Base-by-base conservation (phyloP, 176 grass and related monocot species). In the Leersia perrieri region DNA sequence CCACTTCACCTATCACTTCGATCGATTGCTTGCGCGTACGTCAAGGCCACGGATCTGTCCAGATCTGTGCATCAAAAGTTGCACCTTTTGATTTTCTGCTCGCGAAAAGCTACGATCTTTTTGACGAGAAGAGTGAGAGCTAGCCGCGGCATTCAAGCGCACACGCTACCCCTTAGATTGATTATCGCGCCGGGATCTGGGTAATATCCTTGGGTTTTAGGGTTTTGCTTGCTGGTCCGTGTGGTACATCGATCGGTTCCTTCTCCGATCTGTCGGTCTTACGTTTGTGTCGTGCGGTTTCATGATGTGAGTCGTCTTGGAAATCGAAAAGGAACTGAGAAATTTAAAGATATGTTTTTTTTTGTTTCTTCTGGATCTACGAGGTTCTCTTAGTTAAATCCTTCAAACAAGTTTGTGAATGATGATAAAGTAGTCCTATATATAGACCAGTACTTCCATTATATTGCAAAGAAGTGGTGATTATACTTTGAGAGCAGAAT, bases 161-260 rank as follows among this genome's bases (percentile, higher is more conserved):
- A 3, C 9, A 51, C 1, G 60, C 11, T 12, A 33, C 5, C 33
- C n/a, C n/a, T n/a, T 27, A 51, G 12, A 33, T 34, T 35, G 35
- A 41, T 70, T 39, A 10, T 15, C 30, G 9, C 5, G 16, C 22
- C 27, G 45, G 61, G 49, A 72, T 71, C 80, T 31, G 41, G 6
- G 27, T 5, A 41, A 20, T 26, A 77, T 29, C 66, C 5, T 61
- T 44, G 75, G 68, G 61, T 80, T 80, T 80, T 80, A 84, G 51
- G 87, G 70, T 51, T 88, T 68, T 28, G 25, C 29, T 60, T 71
- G 9, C 80, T 13, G 16, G 45, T 74, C 51, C 70, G 2, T 70
- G 18, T 33, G 13, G 4, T 69, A 38, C 35, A 63, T 74, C 66
- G 13, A 55, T 63, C 75, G 16, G 18, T 33, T 31, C 16, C 16